Conservation (phyloP, 73 alveolate species). For the Paraurostyla sp. region DNA sequence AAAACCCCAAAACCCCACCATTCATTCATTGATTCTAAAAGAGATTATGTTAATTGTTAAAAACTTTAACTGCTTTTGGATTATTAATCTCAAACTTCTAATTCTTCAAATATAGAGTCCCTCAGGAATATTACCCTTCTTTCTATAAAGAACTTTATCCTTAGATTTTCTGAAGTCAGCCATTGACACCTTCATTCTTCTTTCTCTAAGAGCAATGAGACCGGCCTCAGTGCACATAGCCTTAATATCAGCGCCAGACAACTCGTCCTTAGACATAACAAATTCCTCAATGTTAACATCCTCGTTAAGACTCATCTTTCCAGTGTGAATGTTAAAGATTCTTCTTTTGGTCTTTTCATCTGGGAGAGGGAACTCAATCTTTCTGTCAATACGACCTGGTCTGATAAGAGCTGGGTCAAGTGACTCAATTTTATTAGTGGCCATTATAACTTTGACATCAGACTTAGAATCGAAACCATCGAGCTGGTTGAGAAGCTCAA, state of each 20-base stretch:
- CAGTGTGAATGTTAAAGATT: slow-evolving; percentile 97
- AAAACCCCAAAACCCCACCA: too few species aligned
- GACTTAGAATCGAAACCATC: slow-evolving; percentile 99
- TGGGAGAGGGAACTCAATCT: slow-evolving; percentile 99
- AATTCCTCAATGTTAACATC: slow-evolving; percentile 99
- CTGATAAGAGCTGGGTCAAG: slow-evolving; percentile 99
- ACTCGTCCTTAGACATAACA: slow-evolving; percentile 98
- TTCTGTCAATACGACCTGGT: slow-evolving; percentile 99
- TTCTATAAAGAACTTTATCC: slow-evolving; percentile 98
- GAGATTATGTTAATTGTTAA: too few species aligned
- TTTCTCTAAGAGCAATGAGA: slow-evolving; percentile 98
- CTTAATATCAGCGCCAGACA: slow-evolving; percentile 99
- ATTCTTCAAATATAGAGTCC: slow-evolving; percentile 96
- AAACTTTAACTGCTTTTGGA: too few species aligned
- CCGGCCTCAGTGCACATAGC: slow-evolving; percentile 99
- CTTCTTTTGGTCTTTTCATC: slow-evolving; percentile 98
- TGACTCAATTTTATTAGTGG: slow-evolving; percentile 98
- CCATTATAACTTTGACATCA: slow-evolving; percentile 99
- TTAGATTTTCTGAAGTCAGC: slow-evolving; percentile 98
- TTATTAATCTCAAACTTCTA: too few species aligned
- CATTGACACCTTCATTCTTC: slow-evolving; percentile 98
- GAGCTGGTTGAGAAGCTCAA: slow-evolving; percentile 98
- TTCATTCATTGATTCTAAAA: too few species aligned
- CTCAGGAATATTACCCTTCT: slow-evolving; percentile 99
- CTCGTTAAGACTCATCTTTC: slow-evolving; percentile 97